These are phyloP conservation scores for Pezicula radicicola DNA, from an alignment of 2,329 filamentous ascomycete species.

Conservation along the genomic window DNA sequence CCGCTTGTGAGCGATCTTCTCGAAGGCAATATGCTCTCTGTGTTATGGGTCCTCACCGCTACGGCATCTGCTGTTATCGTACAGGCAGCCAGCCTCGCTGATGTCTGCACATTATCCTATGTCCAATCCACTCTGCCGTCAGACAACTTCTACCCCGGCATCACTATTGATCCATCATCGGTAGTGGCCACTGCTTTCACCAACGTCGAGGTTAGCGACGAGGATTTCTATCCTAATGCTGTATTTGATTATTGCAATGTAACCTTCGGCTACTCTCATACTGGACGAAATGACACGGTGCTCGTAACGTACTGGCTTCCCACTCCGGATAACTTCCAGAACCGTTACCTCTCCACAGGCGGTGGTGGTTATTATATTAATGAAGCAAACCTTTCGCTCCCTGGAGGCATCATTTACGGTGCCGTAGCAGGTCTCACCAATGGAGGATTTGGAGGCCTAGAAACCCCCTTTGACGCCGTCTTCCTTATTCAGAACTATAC, in stretches of 20 bases:
- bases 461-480: conserved; percentile 33
- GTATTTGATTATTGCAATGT: conserved; percentile 42
- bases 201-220: conserved; percentile 26
- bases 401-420: conserved; percentile 41
- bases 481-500: conserved; percentile 37
- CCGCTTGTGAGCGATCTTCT: too few relatives aligned
- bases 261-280: conserved; percentile 42
- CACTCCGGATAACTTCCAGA: conserved; percentile 38
- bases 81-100: conserved; percentile 16
- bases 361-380: conserved; percentile 45
- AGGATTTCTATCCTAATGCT: conserved; percentile 27
- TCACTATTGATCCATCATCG: conserved; percentile 10
- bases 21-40: too few relatives aligned
- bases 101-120: conserved; percentile 18
- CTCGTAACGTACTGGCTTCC: conserved; percentile 40
- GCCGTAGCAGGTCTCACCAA: conserved; percentile 46
- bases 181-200: conserved; percentile 33
- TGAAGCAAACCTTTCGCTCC: conserved; percentile 27
- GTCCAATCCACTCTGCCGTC: conserved; percentile 19
- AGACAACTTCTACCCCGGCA: conserved; percentile 11
- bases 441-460: conserved; percentile 47
- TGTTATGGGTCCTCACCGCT: too few relatives aligned
- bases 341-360: conserved; percentile 42
- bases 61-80: too few relatives aligned
- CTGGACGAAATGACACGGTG: conserved; percentile 33